Evolutionary conservation across 2,329 filamentous ascomycete genomes (phyloP).

Genomic region (Phaeomoniella chlamydospora): DNA sequence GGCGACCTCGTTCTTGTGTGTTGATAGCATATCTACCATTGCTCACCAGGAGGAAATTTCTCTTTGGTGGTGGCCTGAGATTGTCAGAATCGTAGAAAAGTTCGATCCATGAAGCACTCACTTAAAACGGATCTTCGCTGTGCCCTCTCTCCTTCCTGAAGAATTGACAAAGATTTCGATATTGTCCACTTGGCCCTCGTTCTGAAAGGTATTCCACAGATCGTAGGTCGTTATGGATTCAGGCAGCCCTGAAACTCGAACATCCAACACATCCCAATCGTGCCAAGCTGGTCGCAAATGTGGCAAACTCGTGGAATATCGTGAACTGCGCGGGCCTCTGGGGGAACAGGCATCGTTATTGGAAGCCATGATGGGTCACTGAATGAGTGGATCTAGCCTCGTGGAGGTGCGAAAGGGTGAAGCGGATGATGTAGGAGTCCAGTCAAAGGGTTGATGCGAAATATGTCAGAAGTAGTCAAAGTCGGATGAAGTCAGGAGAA

Average conservation of each 20-base stretch:
- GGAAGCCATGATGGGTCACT: no score
- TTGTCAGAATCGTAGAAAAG: conserved; percentile 16
- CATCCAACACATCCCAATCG: conserved; percentile 21
- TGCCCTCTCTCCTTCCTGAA: conserved; percentile 22
- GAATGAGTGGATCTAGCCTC: no score
- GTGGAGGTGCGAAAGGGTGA: no score
- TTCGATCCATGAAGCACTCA: conserved; percentile 29
- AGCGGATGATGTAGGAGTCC: no score
- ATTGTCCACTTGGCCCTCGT: conserved; percentile 36
- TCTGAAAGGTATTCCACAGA: conserved; percentile 37
- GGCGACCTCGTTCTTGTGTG: background rate
- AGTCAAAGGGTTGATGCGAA: no score
- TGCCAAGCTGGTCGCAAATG: conserved; percentile 18
- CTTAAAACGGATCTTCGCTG: conserved; percentile 40
- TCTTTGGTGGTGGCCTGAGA: conserved; percentile 21
- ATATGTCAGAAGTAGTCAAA: no score
- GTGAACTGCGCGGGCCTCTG: no score
- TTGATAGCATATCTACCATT: background rate
- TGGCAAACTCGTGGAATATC: no score
- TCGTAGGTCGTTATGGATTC: conserved; percentile 17
- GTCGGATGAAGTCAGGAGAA: no score
- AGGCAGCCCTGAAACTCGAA: conserved; percentile 22
- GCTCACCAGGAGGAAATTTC: conserved; percentile 12
- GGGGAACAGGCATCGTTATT: no score
- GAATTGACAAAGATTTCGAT: conserved; percentile 41